phyloP scores from a whole-genome alignment of 2,329 filamentous ascomycete genomes.

The Alternaria ethzedia region DNA sequence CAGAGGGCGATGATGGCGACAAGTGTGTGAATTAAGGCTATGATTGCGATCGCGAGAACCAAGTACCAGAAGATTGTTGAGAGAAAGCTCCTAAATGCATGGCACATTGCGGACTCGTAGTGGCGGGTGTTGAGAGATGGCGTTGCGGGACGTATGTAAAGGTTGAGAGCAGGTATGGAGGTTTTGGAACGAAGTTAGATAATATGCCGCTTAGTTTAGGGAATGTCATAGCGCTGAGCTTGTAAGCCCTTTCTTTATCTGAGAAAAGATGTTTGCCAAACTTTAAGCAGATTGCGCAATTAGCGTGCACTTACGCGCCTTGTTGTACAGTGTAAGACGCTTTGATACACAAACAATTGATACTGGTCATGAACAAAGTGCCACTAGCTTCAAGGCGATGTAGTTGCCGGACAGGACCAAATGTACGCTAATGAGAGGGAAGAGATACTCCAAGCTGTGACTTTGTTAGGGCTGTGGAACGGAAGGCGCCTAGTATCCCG shows the following conservation, averaged over 20 bases:
- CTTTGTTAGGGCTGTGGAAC: neutral
- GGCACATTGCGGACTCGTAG: neutral
- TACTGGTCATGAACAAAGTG: neutral
- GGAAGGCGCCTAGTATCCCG: neutral
- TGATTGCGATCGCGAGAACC: neutral
- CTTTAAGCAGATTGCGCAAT: neutral
- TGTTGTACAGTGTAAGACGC: neutral
- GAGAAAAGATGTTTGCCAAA: neutral
- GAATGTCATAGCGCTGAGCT: neutral
- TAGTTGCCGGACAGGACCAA: too few species aligned
- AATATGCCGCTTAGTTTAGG: neutral
- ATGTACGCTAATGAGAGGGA: too few species aligned
- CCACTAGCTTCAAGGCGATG: neutral
- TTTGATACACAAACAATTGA: neutral
- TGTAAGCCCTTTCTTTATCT: neutral
- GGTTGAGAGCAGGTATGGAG: neutral
- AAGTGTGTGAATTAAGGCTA: neutral
- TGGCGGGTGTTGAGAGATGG: neutral
- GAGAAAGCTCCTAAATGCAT: neutral
- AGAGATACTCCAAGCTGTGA: too few species aligned
- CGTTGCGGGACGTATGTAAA: neutral
- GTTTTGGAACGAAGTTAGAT: neutral
- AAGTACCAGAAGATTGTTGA: neutral
- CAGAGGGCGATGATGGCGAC: accelerated
- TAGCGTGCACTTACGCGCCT: neutral